phyloP scores from a whole-genome alignment of 1,284 basidiomycete species.

The Ceratobasidium sp. region DNA sequence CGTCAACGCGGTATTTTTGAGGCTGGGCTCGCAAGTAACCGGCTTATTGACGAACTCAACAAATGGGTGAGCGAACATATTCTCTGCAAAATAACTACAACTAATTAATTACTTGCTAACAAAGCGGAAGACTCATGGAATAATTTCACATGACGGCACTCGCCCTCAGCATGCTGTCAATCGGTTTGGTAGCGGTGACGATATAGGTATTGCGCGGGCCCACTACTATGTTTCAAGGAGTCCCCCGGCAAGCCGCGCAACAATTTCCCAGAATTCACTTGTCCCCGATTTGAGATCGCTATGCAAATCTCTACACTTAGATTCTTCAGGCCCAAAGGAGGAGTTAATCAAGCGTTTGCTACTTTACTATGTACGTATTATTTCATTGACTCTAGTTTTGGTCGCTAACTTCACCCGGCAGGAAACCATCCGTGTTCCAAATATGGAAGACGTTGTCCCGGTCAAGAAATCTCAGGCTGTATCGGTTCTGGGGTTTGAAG shows the following conservation, averaged over 20 bases:
- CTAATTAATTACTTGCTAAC: not conserved
- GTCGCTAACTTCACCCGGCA: not conserved
- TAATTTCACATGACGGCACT: not conserved
- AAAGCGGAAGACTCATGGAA: not conserved
- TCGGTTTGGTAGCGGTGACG: not conserved
- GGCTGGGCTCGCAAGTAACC: not conserved
- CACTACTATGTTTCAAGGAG: not conserved
- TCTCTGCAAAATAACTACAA: no score
- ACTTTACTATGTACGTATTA: constrained; percentile 1
- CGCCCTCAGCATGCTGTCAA: not conserved
- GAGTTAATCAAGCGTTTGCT: constrained; percentile 2
- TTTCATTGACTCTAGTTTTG: not conserved
- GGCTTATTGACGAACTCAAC: constrained; percentile 2
- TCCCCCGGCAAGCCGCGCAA: not conserved
- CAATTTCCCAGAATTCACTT: not conserved
- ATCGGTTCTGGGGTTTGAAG: no score
- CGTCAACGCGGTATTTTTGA: not conserved
- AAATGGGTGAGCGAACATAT: constrained; percentile 9
- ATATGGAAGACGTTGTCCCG: no score
- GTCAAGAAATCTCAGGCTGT: no score
- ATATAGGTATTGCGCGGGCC: not conserved
- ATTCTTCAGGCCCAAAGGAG: constrained; percentile 6
- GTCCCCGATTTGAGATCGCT: not conserved
- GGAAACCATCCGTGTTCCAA: constrained; percentile 5
- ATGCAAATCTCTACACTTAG: not conserved